phyloP scores from a whole-genome alignment of 2,329 filamentous ascomycete species.

The Huntiella decipiens region DNA sequence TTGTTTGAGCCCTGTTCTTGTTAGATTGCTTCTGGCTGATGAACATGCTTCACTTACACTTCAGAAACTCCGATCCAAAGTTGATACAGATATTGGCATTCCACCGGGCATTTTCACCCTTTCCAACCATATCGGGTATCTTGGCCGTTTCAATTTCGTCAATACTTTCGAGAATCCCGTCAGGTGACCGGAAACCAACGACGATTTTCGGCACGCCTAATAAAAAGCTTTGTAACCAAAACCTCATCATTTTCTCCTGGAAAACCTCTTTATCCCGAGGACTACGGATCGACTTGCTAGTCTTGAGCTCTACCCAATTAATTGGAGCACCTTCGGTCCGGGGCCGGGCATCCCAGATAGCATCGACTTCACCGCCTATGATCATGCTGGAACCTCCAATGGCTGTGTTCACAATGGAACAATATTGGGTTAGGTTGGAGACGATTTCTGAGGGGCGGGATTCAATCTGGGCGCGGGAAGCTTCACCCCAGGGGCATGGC shows the following conservation, averaged over 20 bases:
- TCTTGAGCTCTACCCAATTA: constrained; percentile 93
- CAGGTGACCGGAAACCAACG: constrained; percentile 61
- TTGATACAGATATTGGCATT: constrained; percentile 90
- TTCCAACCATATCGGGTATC: constrained; percentile 59
- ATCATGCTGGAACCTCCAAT: constrained; percentile 59
- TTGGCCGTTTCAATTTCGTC: constrained; percentile 63
- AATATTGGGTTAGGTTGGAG: constrained; percentile 87
- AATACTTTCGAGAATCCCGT: constrained; percentile 49
- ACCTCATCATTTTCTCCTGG: constrained; percentile 80
- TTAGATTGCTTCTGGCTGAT: background rate
- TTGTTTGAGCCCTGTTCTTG: constrained; percentile 34
- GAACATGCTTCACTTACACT: constrained; percentile 35
- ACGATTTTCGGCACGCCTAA: constrained; percentile 84
- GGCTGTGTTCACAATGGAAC: constrained; percentile 76
- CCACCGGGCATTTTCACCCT: constrained; percentile 50
- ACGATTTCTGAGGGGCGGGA: constrained; percentile 50
- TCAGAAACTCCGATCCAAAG: constrained; percentile 60
- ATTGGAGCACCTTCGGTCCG: constrained; percentile 43
- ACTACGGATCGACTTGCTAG: constrained; percentile 50
- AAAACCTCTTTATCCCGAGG: constrained; percentile 55
- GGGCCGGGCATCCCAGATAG: constrained; percentile 74
- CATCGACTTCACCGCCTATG: constrained; percentile 86
- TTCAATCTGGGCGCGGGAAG: constrained; percentile 60
- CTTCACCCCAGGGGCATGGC: constrained; percentile 53
- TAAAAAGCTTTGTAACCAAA: constrained; percentile 92